Base-by-base conservation (phyloP, 129 eudicot genomes). In the Artemisia argyi region DNA sequence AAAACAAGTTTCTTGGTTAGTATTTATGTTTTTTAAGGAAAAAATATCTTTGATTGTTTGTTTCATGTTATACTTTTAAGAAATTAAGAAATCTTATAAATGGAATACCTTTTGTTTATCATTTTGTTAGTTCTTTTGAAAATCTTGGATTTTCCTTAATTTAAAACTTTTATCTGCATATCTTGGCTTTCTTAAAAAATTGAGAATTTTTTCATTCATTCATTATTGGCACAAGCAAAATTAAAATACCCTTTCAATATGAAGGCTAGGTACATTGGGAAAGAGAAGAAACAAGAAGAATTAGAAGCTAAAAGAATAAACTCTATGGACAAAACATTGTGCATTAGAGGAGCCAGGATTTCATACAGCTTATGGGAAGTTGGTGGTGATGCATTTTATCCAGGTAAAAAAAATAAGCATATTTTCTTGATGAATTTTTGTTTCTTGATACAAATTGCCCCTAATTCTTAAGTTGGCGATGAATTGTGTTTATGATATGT, bases 1-100 rank as follows among this genome's bases (percentile, higher is more conserved):
- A 93, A 93, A 83, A 81, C 95, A 5, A 85, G 85, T 64, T 93
- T 93, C 76, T 71, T 89, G 87, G 98, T 93, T 15, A 78, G 85
- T 85, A 19, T 64, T 5, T 11, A 28, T 28, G 30, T 32, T 39
- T 5, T 7, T 13, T 52, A 3, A 16, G 6, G 57, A 18, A 35
- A 35, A 5, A 28, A 32, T 3, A 32, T 4, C 7, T 16, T n/a
- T 7, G 3, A 14, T 7, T n/a, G 26, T n/a, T 70, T 55, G 13
- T 11, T 18, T 57, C 16, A 49, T 19, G n/a, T 73, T 70, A 32
- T 61, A 19, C 12, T 35, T 75, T 59, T 4, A 54, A 30, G 57
- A 47, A 44, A 51, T 15, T 13, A 20, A 28, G 30, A 28, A 28
- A 28, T 28, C 30, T 28, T 28, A 28, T 4, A 28, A 28, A 28